Base-by-base conservation (phyloP, 1,284 basidiomycete species). In the Neolentinus lepideus region DNA sequence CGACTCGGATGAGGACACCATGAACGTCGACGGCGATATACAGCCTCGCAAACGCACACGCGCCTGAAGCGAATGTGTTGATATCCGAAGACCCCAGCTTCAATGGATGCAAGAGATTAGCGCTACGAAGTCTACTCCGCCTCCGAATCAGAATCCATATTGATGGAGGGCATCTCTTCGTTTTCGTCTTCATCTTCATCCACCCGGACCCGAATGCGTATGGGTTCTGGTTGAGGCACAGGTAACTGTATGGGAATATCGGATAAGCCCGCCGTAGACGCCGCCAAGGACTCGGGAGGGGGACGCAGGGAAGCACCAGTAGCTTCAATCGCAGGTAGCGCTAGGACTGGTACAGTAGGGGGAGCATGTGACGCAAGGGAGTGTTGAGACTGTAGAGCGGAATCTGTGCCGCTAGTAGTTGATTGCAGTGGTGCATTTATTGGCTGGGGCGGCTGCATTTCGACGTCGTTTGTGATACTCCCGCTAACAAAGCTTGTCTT, bases 141-240 rank as follows among this genome's bases (percentile, higher is more conserved):
- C 27, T 72, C 70, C 21, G 75, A 79, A 59, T 81, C 80, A 4
- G 80, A 82, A 53, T 67, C 75, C 62, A 79, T 62, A 60, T 81
- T 71, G 24, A 83, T 78, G 31, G 69, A 62, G 1, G 84, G 83
- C 62, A 85, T 75, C 25, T 72, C 74, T 64, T 80, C 79, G 59
- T 78, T 76, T 4, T 80, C 76, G 59, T 78, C 77, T 4, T 80
- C 76, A 46, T 78, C 77, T 22, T 77, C 80, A 2, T 72, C 73
- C 19, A 70, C 70, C 27, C 69, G 66, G 29, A 66, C 59, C 19
- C 56, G 54, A 61, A 65, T 21, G 2, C 43, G 43, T 10, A 31
- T 43, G n/a, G 38, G 38, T 16, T 43, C 38, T 16, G 38, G 16
- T 16, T 43, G 29, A 31, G 29, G 29, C 29, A 12, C 38, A 21